Evolutionary conservation across 768 basidiomycete species (phyloP).

Genomic region (Tricholoma furcatifolium): DNA sequence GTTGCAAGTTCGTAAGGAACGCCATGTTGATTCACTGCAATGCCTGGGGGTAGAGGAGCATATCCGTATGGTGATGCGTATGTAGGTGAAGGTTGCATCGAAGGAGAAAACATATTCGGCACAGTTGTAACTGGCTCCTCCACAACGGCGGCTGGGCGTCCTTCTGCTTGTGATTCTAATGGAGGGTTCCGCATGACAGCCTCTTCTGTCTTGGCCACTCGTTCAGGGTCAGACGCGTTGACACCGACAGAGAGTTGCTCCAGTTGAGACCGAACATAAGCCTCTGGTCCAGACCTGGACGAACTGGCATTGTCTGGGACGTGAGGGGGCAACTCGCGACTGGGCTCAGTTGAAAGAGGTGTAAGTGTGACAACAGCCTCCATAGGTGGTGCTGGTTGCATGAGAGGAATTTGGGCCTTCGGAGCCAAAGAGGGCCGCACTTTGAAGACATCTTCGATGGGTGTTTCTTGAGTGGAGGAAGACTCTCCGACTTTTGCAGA

Average conservation of each 20-base stretch:
- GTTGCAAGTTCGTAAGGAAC: conserved; percentile 82
- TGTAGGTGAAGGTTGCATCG: conserved; percentile 47
- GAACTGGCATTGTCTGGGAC: conserved; percentile 17
- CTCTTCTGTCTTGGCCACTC: conserved; percentile 44
- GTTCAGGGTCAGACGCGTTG: conserved; percentile 31
- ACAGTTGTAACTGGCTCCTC: conserved; percentile 38
- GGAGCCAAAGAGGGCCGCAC: conserved; percentile 49
- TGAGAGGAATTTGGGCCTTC: conserved; percentile 28
- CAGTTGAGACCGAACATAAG: conserved; percentile 34
- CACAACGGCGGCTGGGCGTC: conserved; percentile 12
- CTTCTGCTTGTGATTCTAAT: conserved; percentile 22
- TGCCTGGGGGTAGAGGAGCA: conserved; percentile 65
- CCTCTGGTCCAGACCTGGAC: conserved; percentile 26
- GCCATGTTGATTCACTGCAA: conserved; percentile 72
- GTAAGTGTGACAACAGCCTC: conserved; percentile 6
- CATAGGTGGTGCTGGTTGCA: conserved; percentile 15
- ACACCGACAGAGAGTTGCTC: conserved; percentile 38
- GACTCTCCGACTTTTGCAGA: conserved; percentile 25
- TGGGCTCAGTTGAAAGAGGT: background rate
- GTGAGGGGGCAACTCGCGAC: conserved; percentile 15
- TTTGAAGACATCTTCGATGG: conserved; percentile 56
- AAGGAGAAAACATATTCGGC: conserved; percentile 43
- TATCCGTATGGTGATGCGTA: conserved; percentile 72
- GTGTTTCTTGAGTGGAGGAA: conserved; percentile 32
- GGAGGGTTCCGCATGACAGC: conserved; percentile 43